Evolutionary conservation across 306 rosid species (phyloP).

Genomic region (Vigna hirtella): DNA sequence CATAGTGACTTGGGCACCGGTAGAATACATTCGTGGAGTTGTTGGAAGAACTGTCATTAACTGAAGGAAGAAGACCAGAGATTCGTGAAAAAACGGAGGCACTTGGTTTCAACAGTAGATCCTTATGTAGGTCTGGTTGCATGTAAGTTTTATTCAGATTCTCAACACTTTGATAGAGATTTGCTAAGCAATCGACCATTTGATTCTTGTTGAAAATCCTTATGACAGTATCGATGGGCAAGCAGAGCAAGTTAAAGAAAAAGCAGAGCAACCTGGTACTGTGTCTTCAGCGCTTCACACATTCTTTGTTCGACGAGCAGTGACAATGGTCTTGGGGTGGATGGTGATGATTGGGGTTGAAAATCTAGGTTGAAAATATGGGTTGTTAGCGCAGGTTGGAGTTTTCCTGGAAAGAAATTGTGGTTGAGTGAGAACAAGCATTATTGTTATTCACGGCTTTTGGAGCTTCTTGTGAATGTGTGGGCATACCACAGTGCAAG

Average conservation of each 20-base stretch:
- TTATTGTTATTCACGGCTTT: no score
- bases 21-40: background rate
- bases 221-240: slow-evolving; percentile 45
- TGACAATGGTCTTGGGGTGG: no score
- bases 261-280: slow-evolving; percentile 26
- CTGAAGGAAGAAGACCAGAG: background rate
- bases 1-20: background rate
- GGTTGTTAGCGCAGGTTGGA: no score
- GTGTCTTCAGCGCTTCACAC: no score
- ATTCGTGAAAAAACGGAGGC: background rate
- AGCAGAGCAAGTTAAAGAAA: slow-evolving; percentile 45
- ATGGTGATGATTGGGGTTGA: no score
- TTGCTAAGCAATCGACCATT: slow-evolving; percentile 57
- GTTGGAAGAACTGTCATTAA: no score
- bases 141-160: slow-evolving; percentile 48
- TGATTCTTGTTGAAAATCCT: slow-evolving; percentile 39
- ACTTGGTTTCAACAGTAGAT: slow-evolving; percentile 44
- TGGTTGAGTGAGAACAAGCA: no score
- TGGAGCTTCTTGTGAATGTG: no score
- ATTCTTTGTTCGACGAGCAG: no score
- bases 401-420: no score
- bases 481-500: no score
- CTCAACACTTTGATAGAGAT: slow-evolving; percentile 56
- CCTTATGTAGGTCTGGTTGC: slow-evolving; percentile 36
- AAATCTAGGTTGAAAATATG: no score